These are phyloP conservation scores for Chytridium lagenaria DNA, from an alignment of 371 early-diverging fungal species.

Conservation along the genomic window DNA sequence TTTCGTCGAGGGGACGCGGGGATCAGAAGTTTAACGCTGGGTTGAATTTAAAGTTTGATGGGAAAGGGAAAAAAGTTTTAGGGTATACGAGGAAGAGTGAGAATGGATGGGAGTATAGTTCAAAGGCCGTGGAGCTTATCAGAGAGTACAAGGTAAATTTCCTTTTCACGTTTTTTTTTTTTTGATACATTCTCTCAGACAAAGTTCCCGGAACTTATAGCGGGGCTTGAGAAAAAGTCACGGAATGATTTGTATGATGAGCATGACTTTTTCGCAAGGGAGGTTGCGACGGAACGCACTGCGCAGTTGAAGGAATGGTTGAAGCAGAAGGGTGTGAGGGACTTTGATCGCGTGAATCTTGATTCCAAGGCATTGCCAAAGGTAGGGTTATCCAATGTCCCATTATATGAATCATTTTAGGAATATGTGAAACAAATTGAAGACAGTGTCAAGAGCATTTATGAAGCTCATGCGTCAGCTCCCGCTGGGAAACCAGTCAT, in stretches of 20 bases:
- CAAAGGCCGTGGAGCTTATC: slow-evolving; percentile 76
- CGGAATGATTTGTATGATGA: slow-evolving; percentile 59
- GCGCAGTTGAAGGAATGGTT: slow-evolving; percentile 72
- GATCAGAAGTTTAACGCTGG: slow-evolving; percentile 78
- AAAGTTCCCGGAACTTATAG: slow-evolving; percentile 69
- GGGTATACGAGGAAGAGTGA: slow-evolving; percentile 82
- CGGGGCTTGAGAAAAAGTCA: slow-evolving; percentile 59
- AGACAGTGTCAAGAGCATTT: slow-evolving; percentile 47
- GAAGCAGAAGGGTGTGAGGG: slow-evolving; percentile 61
- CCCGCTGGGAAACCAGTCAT: slow-evolving; percentile 55
- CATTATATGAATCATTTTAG: slow-evolving; percentile 37
- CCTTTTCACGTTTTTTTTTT: background rate
- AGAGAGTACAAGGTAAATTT: slow-evolving; percentile 63
- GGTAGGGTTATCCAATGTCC: slow-evolving; percentile 36
- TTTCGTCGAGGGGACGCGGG: slow-evolving; percentile 55
- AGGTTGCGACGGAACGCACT: slow-evolving; percentile 52
- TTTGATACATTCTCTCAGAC: slow-evolving; percentile 24
- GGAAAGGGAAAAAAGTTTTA: slow-evolving; percentile 79
- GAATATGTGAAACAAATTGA: slow-evolving; percentile 63
- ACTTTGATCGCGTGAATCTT: slow-evolving; percentile 72
- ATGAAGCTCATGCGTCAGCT: slow-evolving; percentile 33
- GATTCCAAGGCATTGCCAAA: slow-evolving; percentile 71
- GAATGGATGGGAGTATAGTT: slow-evolving; percentile 85
- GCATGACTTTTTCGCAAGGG: slow-evolving; percentile 62
- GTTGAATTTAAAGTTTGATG: slow-evolving; percentile 88